These are phyloP conservation scores for Dendrocalamus latiflorus DNA, from an alignment of 202 grass and related monocot genomes.

Conservation along the genomic window DNA sequence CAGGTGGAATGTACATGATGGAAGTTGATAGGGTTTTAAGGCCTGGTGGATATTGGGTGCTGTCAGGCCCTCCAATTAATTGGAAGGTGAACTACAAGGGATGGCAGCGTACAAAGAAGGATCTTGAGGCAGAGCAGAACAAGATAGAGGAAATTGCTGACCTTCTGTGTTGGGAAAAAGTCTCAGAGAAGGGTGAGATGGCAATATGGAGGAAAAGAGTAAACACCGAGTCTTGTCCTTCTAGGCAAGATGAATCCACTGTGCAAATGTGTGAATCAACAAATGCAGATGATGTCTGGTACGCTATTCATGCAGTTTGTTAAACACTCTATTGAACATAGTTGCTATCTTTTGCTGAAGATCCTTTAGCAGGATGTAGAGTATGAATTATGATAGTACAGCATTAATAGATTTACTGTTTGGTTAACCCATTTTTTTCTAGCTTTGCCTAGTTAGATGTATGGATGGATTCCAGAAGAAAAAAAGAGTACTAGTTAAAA, in stretches of 20 bases:
- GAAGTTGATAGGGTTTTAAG: constrained; percentile 98
- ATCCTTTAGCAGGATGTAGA: constrained; percentile 1
- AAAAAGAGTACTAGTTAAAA: neutral
- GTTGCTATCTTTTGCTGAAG: neutral
- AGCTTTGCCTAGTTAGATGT: neutral
- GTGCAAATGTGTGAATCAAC: constrained; percentile 72
- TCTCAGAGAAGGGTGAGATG: too few relatives aligned
- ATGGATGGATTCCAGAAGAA: neutral
- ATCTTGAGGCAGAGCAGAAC: constrained; percentile 85
- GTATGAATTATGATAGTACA: neutral
- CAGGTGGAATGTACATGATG: constrained; percentile 98
- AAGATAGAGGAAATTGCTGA: constrained; percentile 94
- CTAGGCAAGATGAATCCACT: constrained; percentile 64
- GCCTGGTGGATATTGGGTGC: constrained; percentile 95
- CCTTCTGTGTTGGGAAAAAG: constrained; percentile 92
- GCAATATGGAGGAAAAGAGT: too few relatives aligned
- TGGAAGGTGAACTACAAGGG: constrained; percentile 87
- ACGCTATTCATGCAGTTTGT: constrained; percentile 29
- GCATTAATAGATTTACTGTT: neutral
- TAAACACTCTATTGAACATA: neutral
- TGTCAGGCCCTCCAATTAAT: constrained; percentile 94
- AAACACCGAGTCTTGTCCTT: constrained; percentile 63
- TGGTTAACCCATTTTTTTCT: neutral
- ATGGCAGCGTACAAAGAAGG: constrained; percentile 83
- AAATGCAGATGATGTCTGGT: constrained; percentile 88